Evolutionary conservation across 2,329 filamentous ascomycete genomes (phyloP), one percentile per base, ranked within the genome.

Genomic region (Paradendryphiella salina): DNA sequence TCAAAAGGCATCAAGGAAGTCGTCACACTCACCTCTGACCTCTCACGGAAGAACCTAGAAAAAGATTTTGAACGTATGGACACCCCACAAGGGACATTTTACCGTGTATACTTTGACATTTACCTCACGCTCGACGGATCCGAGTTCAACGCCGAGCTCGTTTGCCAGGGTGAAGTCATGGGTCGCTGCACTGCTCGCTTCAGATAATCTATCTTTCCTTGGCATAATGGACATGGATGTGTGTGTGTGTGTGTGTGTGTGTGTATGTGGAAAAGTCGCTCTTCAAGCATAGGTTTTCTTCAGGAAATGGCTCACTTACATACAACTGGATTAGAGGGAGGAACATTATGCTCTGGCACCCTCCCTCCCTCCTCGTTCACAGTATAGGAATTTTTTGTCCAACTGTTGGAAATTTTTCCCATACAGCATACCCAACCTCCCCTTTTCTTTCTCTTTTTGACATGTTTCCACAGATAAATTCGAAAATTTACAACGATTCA

Each of bases 41-140:
- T 99, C 50, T 96, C 92, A 40, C 88, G 93, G 65, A 99, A 97
- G 82, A 97, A 97, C 73, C 86, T 99, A 10, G 94, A 99, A 75
- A 97, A 96, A 77, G 94, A 99, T 74, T 99, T 99, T 69, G 94
- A 99, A 77, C 86, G 94, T 71, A 97, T 97, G 94, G 94, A 97
- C 73, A 97, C 94, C 1, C 92, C 94, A 5, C 93, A 99, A 74
- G 94, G 94, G 72, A 63, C 83, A 77, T 64, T 88, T 23, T 76
- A 82, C 64, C 76, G 81, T 43, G 85, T 90, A 43, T 89, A 88
- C 74, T 78, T 78, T 59, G 89, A 93, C 66, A 82, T 93, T 69
- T 88, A 75, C 75, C 76, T 99, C 60, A 97, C 94, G 0, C 86
- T 99, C 13, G 94, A 99, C 69, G 94, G 94, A 17, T 96, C 90